Percentiles rank a stretch among this genome's conserved stretches.
phyloP scores from a whole-genome alignment of 2,329 filamentous ascomycete species.

The Neurospora crassa region DNA sequence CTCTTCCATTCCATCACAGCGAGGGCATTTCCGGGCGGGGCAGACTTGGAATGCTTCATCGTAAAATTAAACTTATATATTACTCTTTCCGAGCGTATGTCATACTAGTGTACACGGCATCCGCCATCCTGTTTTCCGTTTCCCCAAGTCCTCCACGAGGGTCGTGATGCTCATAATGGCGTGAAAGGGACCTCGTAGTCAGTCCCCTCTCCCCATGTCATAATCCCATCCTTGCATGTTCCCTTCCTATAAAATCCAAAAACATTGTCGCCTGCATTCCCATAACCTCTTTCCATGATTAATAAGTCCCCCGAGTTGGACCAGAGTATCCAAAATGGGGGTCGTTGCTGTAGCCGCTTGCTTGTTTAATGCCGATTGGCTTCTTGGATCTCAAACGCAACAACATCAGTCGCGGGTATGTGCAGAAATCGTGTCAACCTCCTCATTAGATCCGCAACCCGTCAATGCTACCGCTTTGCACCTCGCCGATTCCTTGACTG shows the following conservation, averaged over 20 bases:
- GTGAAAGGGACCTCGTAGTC: neutral
- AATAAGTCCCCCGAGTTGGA: neutral
- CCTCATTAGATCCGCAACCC: neutral
- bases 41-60: neutral
- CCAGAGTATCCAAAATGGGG: neutral
- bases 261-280: neutral
- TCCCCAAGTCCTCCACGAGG: neutral
- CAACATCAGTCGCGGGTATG: neutral
- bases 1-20: neutral
- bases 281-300: neutral
- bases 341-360: neutral
- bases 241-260: neutral
- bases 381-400: neutral
- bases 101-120: neutral
- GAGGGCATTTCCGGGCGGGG: neutral
- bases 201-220: neutral
- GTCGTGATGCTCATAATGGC: neutral
- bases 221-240: neutral
- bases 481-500: neutral
- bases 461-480: neutral
- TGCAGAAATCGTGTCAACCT: neutral
- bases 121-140: neutral
- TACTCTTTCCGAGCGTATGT: neutral
- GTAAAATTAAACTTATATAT: neutral
- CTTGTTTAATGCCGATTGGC: neutral